Percentiles rank a stretch among this genome's conserved stretches.
Evolutionary conservation across 73 alveolate species (phyloP).

Genomic region (Paramecium pentaurelia): DNA sequence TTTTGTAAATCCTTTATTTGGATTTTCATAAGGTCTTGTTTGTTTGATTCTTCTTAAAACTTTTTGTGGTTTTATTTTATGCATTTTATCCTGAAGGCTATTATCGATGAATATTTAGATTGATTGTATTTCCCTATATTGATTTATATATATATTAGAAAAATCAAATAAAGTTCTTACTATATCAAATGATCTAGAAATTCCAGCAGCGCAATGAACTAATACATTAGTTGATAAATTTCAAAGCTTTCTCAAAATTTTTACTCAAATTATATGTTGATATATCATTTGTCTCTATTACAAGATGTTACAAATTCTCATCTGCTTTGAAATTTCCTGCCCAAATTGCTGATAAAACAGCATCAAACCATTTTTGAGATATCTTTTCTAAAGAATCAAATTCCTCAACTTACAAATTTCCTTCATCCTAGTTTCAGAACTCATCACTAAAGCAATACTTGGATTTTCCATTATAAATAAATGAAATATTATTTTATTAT

Average conservation of each 20-base stretch:
- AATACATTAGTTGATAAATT: constrained; percentile 68
- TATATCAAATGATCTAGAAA: constrained; percentile 90
- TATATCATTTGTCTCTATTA: background rate
- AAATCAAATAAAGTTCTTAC: no score
- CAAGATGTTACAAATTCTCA: background rate
- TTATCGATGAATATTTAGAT: no score
- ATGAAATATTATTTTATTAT: no score
- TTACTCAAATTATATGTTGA: background rate
- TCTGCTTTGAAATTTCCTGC: background rate
- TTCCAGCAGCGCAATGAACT: constrained; percentile 91
- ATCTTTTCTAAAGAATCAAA: background rate
- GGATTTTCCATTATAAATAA: background rate
- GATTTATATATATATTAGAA: no score
- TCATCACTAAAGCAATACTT: background rate
- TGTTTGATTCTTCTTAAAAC: background rate
- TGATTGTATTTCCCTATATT: no score
- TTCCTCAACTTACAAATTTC: background rate
- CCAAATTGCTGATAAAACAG: background rate
- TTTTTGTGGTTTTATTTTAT: constrained; percentile 59
- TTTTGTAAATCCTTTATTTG: background rate
- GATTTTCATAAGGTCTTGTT: background rate
- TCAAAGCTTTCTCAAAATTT: background rate
- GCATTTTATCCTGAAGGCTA: constrained; percentile 81
- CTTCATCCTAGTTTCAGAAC: background rate
- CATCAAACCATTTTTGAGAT: background rate